Evolutionary conservation across 2,329 filamentous ascomycete genomes (phyloP).

Genomic region (Phoma sp.): DNA sequence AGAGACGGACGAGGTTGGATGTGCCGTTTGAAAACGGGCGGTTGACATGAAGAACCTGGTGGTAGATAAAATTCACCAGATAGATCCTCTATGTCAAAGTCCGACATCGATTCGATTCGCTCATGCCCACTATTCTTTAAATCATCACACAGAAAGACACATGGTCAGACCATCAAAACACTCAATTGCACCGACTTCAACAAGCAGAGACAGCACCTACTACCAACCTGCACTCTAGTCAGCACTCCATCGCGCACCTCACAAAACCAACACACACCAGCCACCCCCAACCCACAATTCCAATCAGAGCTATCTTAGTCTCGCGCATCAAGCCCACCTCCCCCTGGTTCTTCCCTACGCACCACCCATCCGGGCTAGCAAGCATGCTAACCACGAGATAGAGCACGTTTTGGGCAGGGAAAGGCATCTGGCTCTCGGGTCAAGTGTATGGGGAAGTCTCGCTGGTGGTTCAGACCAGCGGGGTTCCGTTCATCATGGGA

Average conservation of each 20-base stretch:
- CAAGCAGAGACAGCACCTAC: no score
- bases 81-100: neutral
- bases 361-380: slow-evolving; percentile 6
- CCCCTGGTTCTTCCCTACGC: slow-evolving; percentile 4
- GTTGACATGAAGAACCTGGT: neutral
- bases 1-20: slow-evolving; percentile 21
- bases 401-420: neutral
- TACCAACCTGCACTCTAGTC: no score
- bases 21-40: slow-evolving; percentile 15
- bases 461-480: slow-evolving; percentile 18
- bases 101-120: no score
- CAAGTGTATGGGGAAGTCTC: slow-evolving; percentile 17
- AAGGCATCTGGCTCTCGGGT: slow-evolving; percentile 2
- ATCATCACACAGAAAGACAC: no score
- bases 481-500: slow-evolving; percentile 18
- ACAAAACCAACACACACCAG: neutral
- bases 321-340: slow-evolving; percentile 12
- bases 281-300: neutral
- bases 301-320: slow-evolving; percentile 22
- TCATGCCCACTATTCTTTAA: no score
- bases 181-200: no score
- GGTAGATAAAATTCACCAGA: neutral
- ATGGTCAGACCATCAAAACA: no score
- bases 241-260: no score
- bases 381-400: slow-evolving; percentile 9